A percentile compares a stretch with the other conserved stretches of the same genome.
Evolutionary conservation across 305 asterid species (phyloP).

Genomic region (Ilex paraguariensis): DNA sequence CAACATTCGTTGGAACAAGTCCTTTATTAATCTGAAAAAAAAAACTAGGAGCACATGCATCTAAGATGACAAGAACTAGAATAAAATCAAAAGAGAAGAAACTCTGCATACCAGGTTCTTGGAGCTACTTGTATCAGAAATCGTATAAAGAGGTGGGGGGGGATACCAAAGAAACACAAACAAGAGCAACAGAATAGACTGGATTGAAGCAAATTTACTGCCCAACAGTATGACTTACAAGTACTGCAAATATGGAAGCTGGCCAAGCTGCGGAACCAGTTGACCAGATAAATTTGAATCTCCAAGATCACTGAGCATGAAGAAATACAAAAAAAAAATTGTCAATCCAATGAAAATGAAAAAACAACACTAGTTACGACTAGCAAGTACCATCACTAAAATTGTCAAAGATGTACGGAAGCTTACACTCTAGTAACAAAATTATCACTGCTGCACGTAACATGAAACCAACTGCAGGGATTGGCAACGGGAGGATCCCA

Average conservation of each 20-base stretch:
- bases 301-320: constrained; percentile 76
- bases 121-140: too few species aligned
- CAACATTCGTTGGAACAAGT: too few species aligned
- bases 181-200: too few species aligned
- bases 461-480: constrained; percentile 96
- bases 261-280: constrained; percentile 85
- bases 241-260: constrained; percentile 62
- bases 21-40: too few species aligned
- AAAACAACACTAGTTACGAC: not conserved
- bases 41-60: too few species aligned
- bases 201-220: too few species aligned
- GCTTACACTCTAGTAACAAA: constrained; percentile 81
- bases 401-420: not conserved
- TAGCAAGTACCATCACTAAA: constrained; percentile 3
- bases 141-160: too few species aligned
- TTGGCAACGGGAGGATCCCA: constrained; percentile 92
- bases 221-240: constrained; percentile 47
- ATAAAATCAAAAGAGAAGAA: too few species aligned
- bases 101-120: too few species aligned
- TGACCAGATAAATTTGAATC: constrained; percentile 87
- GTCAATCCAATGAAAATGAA: constrained; percentile 5
- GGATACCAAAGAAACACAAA: too few species aligned
- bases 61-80: too few species aligned
- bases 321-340: constrained; percentile 16
- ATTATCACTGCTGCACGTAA: constrained; percentile 72